Evolutionary conservation across 2,329 filamentous ascomycete genomes (phyloP).

Genomic region (Trichoderma polysporum): DNA sequence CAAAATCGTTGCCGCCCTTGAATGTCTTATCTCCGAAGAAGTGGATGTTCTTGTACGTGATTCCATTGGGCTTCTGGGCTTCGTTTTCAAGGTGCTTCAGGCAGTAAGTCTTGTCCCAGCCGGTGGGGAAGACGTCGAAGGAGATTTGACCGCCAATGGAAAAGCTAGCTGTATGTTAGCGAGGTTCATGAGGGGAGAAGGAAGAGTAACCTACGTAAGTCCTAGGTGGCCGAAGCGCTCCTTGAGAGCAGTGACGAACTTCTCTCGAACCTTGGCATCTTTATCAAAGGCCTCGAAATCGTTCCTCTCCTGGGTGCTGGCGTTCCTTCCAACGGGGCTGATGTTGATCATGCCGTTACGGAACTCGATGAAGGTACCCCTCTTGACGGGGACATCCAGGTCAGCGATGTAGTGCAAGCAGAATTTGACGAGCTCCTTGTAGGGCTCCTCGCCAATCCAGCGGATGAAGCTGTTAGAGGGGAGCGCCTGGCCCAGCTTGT

Average conservation of each 20-base stretch:
- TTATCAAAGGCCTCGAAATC: slow-evolving; percentile 83
- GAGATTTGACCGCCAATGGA: slow-evolving; percentile 97
- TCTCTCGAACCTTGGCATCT: slow-evolving; percentile 70
- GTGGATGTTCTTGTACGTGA: slow-evolving; percentile 84
- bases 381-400: slow-evolving; percentile 79
- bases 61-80: slow-evolving; percentile 64
- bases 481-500: slow-evolving; percentile 74
- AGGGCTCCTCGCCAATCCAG: slow-evolving; percentile 81
- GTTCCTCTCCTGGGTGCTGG: slow-evolving; percentile 72
- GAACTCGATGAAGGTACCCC: slow-evolving; percentile 84
- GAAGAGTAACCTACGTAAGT: slow-evolving; percentile 65
- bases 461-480: slow-evolving; percentile 83
- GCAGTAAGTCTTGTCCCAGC: slow-evolving; percentile 99
- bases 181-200: background rate
- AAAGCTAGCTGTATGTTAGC: slow-evolving; percentile 55
- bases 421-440: slow-evolving; percentile 75
- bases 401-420: slow-evolving; percentile 81
- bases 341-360: slow-evolving; percentile 91
- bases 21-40: slow-evolving; percentile 98
- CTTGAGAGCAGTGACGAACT: slow-evolving; percentile 73
- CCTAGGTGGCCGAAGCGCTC: slow-evolving; percentile 81
- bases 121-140: slow-evolving; percentile 94
- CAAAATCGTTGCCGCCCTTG: slow-evolving; percentile 89
- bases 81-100: slow-evolving; percentile 83
- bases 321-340: slow-evolving; percentile 82